These are phyloP conservation scores for Cairneyella variabilis DNA, from an alignment of 495 filamentous ascomycete genomes.

Conservation along the genomic window DNA sequence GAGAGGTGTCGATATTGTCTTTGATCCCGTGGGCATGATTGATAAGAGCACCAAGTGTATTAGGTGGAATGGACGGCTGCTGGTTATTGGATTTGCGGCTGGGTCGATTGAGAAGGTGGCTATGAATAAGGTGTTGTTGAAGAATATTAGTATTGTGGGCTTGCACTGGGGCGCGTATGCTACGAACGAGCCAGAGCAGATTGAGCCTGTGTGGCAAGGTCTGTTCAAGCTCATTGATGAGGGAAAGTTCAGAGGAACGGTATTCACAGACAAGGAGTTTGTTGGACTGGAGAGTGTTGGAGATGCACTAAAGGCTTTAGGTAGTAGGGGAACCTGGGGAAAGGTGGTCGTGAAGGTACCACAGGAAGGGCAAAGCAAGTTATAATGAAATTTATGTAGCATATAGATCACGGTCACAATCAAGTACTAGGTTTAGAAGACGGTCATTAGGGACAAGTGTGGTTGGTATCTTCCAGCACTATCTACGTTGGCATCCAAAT, in stretches of 20 bases:
- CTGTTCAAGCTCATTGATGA: slow-evolving; percentile 71
- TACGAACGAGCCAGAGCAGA: slow-evolving; percentile 64
- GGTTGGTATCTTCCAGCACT: neutral
- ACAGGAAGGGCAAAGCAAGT: slow-evolving; percentile 55
- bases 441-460: too few species aligned
- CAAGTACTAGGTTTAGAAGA: neutral
- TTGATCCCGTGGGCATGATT: slow-evolving; percentile 86
- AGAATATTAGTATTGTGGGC: slow-evolving; percentile 89
- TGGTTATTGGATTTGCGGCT: slow-evolving; percentile 88
- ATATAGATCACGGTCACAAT: neutral
- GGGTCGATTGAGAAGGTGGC: slow-evolving; percentile 88
- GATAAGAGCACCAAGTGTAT: slow-evolving; percentile 81
- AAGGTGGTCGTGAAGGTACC: slow-evolving; percentile 91
- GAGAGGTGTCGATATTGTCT: slow-evolving; percentile 82
- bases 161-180: slow-evolving; percentile 90
- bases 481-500: neutral
- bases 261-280: slow-evolving; percentile 77
- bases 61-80: slow-evolving; percentile 82
- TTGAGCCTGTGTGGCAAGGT: slow-evolving; percentile 74
- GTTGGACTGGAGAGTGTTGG: slow-evolving; percentile 77
- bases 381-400: slow-evolving; percentile 29
- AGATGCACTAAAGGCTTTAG: slow-evolving; percentile 71
- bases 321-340: slow-evolving; percentile 82
- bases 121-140: slow-evolving; percentile 85
- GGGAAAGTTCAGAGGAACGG: slow-evolving; percentile 77